Evolutionary conservation across 768 basidiomycete genomes (phyloP).

Genomic region (Podaxis mareebaensis): DNA sequence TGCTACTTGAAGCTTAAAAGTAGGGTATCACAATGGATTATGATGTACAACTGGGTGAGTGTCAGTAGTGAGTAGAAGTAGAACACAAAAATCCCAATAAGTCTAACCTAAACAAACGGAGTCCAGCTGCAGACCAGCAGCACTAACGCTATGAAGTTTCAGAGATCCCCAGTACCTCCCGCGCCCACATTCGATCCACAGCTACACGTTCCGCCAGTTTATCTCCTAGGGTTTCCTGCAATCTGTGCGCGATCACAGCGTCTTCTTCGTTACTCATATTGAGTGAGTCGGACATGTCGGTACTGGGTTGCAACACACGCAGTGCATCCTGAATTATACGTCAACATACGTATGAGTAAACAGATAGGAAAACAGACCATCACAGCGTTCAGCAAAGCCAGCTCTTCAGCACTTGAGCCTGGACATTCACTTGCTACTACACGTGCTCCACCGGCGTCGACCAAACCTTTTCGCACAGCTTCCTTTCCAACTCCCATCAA

Average conservation of each 20-base stretch:
- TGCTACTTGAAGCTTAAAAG: too few species aligned
- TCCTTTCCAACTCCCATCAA: slow-evolving; percentile 84
- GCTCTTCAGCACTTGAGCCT: slow-evolving; percentile 37
- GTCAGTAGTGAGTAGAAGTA: neutral
- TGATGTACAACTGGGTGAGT: neutral
- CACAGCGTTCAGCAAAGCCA: slow-evolving; percentile 55
- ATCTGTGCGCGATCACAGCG: slow-evolving; percentile 39
- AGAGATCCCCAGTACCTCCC: slow-evolving; percentile 48
- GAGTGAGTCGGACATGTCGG: slow-evolving; percentile 60
- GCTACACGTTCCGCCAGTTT: slow-evolving; percentile 59
- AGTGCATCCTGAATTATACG: slow-evolving; percentile 53
- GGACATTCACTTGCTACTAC: slow-evolving; percentile 70
- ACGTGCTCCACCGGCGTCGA: slow-evolving; percentile 78
- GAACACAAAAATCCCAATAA: neutral
- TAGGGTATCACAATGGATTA: neutral
- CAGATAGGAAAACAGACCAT: slow-evolving; percentile 44
- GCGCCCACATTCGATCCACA: slow-evolving; percentile 65
- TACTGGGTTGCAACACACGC: slow-evolving; percentile 54
- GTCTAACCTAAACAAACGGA: neutral
- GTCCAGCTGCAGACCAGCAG: neutral
- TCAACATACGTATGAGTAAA: neutral
- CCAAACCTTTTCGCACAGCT: slow-evolving; percentile 77
- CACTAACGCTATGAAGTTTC: slow-evolving; percentile 3
- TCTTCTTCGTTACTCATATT: slow-evolving; percentile 52
- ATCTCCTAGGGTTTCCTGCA: slow-evolving; percentile 59